A percentile compares a stretch with the other conserved stretches of the same genome.
Conservation (phyloP, 768 basidiomycete genomes). For the Kwoniella newhampshirensis region DNA sequence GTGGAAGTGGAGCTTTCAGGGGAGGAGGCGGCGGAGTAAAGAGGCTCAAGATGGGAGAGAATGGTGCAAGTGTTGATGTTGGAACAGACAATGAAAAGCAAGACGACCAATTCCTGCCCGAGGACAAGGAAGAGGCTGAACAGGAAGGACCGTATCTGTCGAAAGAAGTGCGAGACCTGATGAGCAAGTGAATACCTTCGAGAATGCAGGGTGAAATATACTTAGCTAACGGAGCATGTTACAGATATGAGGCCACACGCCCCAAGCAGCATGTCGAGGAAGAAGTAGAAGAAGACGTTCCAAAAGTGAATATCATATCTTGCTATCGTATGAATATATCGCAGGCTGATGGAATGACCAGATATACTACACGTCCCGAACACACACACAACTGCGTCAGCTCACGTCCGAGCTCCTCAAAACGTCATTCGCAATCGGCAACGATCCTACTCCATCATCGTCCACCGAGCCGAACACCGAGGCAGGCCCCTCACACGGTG, state of each 20-base stretch:
- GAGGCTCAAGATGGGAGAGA: constrained; percentile 3
- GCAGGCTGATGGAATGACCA: constrained; percentile 19
- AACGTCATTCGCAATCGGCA: constrained; percentile 59
- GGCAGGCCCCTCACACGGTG: constrained; percentile 13
- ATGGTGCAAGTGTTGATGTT: constrained; percentile 51
- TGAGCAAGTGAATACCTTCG: constrained; percentile 71
- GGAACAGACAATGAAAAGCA: constrained; percentile 52
- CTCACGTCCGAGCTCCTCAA: constrained; percentile 78
- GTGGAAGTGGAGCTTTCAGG: constrained; percentile 16
- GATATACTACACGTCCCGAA: constrained; percentile 91
- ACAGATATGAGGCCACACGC: constrained; percentile 31
- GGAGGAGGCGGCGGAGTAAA: constrained; percentile 8
- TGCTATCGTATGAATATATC: constrained; percentile 1
- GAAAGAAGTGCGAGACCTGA: constrained; percentile 72
- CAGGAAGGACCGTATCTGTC: constrained; percentile 63
- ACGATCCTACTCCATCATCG: constrained; percentile 7
- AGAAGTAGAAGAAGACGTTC: constrained; percentile 47
- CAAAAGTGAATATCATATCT: constrained; percentile 35
- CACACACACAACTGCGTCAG: constrained; percentile 92
- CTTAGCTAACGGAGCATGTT: not conserved
- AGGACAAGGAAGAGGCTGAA: constrained; percentile 58
- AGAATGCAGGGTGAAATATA: not conserved
- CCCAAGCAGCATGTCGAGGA: constrained; percentile 29
- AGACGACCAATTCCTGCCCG: constrained; percentile 74
- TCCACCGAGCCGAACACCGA: not conserved